Evolutionary conservation across 805 yeast genomes (phyloP), one percentile per base, ranked within the genome.

Genomic region (Barnettozyma populi): DNA sequence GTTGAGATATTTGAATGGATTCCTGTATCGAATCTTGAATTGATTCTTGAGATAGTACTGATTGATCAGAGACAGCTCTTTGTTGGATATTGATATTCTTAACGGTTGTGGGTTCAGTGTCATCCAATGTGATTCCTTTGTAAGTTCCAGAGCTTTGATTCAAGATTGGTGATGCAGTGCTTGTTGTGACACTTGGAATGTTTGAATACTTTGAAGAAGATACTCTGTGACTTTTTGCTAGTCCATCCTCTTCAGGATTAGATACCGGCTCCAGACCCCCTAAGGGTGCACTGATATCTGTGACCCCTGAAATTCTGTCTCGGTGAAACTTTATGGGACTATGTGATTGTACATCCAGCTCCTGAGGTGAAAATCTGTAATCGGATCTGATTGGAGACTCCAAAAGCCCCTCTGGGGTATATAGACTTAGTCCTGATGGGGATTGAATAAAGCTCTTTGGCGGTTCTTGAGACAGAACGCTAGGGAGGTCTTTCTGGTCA

Each of bases 21-120:
- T 52, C 55, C 8, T 54, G 56, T 11, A 49, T 44, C 3, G 59
- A 54, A 16, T 52, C 55, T 10, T 52, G 54, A 13, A 49, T 44
- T 2, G 37, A 18, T 35, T 35, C 37, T 18, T 39, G 29, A 11
- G 50, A 47, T 5, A 35, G 19, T 6, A 25, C 29, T 2, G 57
- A 50, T 9, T 47, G 48, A 4, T 32, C 50, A 14, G 40, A 48
- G 31, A 27, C 45, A 27, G 25, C 27, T 13, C 35, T 41, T 14
- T 21, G 19, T 10, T 14, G 47, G 7, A 45, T 41, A 19, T 16
- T 35, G 37, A 5, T 35, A n/a, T 35, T 16, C 25, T 42, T 16
- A 43, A 25, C 4, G 36, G 23, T 16, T n/a, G 36, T 38, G 46
- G 49, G 3, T 16, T 10, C 36, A 24, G 36, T 31, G 8, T 13